Percentiles rank a stretch among this genome's conserved stretches.
phyloP scores from a whole-genome alignment of 495 filamentous ascomycete species.

The Arthonia radiata region DNA sequence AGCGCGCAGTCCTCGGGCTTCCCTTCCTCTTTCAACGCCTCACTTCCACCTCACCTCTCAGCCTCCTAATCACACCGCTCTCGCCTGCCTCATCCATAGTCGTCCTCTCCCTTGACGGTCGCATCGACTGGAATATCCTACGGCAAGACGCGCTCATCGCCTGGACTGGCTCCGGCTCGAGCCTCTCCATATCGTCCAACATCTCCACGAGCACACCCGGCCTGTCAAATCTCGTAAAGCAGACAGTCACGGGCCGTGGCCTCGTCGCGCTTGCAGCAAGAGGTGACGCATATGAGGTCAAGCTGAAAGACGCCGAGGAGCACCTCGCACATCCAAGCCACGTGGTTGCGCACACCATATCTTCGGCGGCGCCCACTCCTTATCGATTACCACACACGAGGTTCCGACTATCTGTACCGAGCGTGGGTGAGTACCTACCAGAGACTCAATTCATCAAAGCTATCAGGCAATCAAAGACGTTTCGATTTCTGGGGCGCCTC shows the following conservation, averaged over 20 bases:
- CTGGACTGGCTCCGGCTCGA: slow-evolving; percentile 89
- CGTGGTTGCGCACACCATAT: slow-evolving; percentile 68
- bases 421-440: slow-evolving; percentile 27
- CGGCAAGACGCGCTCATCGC: slow-evolving; percentile 69
- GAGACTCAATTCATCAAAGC: too few species aligned
- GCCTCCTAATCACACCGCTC: slow-evolving; percentile 65
- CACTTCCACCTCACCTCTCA: slow-evolving; percentile 62
- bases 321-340: slow-evolving; percentile 73
- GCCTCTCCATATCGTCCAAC: slow-evolving; percentile 45
- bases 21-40: slow-evolving; percentile 92
- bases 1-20: slow-evolving; percentile 49
- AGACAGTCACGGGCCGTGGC: slow-evolving; percentile 58
- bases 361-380: slow-evolving; percentile 44
- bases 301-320: slow-evolving; percentile 53
- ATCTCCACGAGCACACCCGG: slow-evolving; percentile 45
- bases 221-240: slow-evolving; percentile 1
- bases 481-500: slow-evolving; percentile 34
- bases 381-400: slow-evolving; percentile 63
- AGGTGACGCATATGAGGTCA: slow-evolving; percentile 68
- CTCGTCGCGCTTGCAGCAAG: slow-evolving; percentile 60
- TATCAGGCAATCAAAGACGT: slow-evolving; percentile 41
- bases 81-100: slow-evolving; percentile 62
- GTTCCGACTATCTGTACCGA: slow-evolving; percentile 56
- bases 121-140: slow-evolving; percentile 84
- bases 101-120: slow-evolving; percentile 71